These are phyloP conservation scores for Parathielavia hyrcaniae DNA, from an alignment of 495 filamentous ascomycete genomes.

Conservation along the genomic window DNA sequence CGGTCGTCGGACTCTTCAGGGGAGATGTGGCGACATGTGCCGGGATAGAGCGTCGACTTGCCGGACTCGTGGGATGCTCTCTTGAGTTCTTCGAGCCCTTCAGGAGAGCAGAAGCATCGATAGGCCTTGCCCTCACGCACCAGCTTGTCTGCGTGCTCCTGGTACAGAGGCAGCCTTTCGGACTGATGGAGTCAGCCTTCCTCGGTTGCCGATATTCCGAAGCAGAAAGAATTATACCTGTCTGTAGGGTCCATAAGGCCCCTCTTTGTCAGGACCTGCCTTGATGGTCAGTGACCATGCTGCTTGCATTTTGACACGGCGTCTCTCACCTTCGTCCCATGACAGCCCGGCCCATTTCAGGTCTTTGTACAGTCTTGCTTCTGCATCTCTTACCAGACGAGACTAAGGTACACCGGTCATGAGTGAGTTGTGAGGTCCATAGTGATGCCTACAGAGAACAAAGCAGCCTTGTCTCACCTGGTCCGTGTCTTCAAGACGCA, in stretches of 20 bases:
- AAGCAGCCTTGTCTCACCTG: constrained; percentile 50
- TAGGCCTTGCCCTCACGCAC: constrained; percentile 70
- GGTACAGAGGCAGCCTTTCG: constrained; percentile 69
- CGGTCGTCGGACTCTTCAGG: constrained; percentile 60
- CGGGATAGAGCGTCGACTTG: constrained; percentile 64
- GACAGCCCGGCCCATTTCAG: constrained; percentile 80
- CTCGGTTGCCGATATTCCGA: background rate
- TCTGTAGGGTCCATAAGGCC: constrained; percentile 77
- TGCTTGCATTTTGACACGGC: no score
- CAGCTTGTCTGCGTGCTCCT: constrained; percentile 62
- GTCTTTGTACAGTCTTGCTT: constrained; percentile 67
- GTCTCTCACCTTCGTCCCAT: constrained; percentile 79
- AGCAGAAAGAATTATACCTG: constrained; percentile 48
- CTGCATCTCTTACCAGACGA: constrained; percentile 61
- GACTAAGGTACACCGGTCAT: constrained; percentile 25
- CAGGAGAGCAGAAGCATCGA: constrained; percentile 82
- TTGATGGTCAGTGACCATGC: constrained; percentile 19
- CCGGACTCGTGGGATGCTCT: constrained; percentile 53
- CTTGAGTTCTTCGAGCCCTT: constrained; percentile 60
- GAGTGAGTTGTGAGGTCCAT: constrained; percentile 8
- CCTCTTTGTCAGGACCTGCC: constrained; percentile 69
- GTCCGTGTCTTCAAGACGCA: constrained; percentile 94
- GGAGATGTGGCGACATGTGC: constrained; percentile 64
- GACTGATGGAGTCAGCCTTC: constrained; percentile 49
- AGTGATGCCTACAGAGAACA: background rate